These are phyloP conservation scores for Leptographium procerum DNA, from an alignment of 2,329 filamentous ascomycete genomes.

Conservation along the genomic window DNA sequence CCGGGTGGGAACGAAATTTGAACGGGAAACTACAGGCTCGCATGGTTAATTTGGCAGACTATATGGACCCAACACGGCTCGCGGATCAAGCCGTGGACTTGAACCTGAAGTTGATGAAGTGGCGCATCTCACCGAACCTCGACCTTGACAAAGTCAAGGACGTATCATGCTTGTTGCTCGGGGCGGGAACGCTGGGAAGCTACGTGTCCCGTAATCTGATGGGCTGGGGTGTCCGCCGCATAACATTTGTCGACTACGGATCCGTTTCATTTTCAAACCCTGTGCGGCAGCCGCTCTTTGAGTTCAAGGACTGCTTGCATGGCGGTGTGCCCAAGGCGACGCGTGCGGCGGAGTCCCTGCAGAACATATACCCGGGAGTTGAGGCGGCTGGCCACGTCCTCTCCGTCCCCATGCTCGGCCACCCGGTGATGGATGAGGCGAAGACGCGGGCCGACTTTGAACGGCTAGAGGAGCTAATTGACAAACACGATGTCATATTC, in stretches of 20 bases:
- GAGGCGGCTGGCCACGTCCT: slow-evolving; percentile 70
- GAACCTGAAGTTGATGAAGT: slow-evolving; percentile 97
- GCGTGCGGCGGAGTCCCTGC: slow-evolving; percentile 67
- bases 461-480: slow-evolving; percentile 60
- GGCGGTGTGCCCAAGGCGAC: slow-evolving; percentile 78
- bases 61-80: slow-evolving; percentile 80
- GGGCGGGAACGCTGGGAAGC: slow-evolving; percentile 84
- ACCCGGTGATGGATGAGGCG: slow-evolving; percentile 65
- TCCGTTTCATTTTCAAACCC: slow-evolving; percentile 93
- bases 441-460: slow-evolving; percentile 65
- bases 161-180: slow-evolving; percentile 80
- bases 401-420: slow-evolving; percentile 90
- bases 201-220: slow-evolving; percentile 88
- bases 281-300: slow-evolving; percentile 85
- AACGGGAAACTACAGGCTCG: slow-evolving; percentile 67
- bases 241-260: slow-evolving; percentile 92
- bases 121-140: slow-evolving; percentile 83
- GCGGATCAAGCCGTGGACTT: slow-evolving; percentile 93
- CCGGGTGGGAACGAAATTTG: slow-evolving; percentile 85
- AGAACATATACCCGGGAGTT: slow-evolving; percentile 82
- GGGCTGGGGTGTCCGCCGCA: slow-evolving; percentile 91
- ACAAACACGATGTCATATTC: slow-evolving; percentile 84
- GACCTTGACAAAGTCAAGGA: slow-evolving; percentile 81
- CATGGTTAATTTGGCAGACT: slow-evolving; percentile 74
- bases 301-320: slow-evolving; percentile 75